A percentile compares a stretch with the other conserved stretches of the same genome.
Conservation (phyloP, 495 filamentous ascomycete species). For the Neurospora sp. region DNA sequence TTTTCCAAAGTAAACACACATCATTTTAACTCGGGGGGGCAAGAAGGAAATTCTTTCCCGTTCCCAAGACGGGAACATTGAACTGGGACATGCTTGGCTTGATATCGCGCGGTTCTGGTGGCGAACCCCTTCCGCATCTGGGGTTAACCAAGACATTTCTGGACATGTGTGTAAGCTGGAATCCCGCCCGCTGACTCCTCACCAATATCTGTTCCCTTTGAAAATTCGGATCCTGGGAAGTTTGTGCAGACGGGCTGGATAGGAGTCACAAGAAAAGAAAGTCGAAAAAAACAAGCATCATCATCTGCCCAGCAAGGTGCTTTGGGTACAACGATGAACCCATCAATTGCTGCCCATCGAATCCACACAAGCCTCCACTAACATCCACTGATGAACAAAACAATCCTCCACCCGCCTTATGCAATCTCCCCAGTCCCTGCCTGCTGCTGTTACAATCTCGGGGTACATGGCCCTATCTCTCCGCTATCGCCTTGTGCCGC, state of each 20-base stretch:
- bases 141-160: not conserved
- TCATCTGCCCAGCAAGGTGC: not conserved
- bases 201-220: too few relatives aligned
- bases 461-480: not conserved
- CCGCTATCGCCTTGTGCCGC: not conserved
- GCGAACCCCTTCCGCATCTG: not conserved
- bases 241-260: too few relatives aligned
- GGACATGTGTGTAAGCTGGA: not conserved
- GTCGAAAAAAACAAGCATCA: not conserved
- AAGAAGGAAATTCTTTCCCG: too few relatives aligned
- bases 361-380: not conserved
- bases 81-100: not conserved
- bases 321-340: not conserved
- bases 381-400: not conserved
- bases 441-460: not conserved
- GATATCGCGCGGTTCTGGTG: not conserved
- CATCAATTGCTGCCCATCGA: not conserved
- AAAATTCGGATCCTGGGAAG: too few relatives aligned
- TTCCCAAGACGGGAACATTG: not conserved
- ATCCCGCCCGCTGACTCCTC: too few relatives aligned
- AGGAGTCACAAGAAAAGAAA: not conserved
- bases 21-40: too few relatives aligned
- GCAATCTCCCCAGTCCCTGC: not conserved
- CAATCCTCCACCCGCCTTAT: not conserved
- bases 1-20: not conserved